Conservation (phyloP, 106 monocot species). For the Dactylorhiza incarnata region DNA sequence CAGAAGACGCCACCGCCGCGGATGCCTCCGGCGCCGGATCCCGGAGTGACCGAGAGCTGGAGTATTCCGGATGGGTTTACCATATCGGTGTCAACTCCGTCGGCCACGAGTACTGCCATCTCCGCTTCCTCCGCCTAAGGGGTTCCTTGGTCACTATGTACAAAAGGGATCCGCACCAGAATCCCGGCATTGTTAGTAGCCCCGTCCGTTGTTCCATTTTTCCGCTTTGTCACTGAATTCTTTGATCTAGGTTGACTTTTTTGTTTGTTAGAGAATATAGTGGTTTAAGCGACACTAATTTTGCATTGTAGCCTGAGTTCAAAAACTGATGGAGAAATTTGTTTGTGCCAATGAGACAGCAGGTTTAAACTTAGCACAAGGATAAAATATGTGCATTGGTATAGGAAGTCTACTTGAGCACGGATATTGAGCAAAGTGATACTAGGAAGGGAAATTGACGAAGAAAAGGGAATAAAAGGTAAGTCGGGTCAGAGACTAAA, state of each 20-base stretch:
- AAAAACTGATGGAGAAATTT: neutral
- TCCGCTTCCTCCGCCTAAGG: conserved; percentile 64
- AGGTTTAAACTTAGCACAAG: too few species aligned
- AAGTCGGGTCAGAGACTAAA: too few species aligned
- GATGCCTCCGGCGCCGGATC: conserved; percentile 19
- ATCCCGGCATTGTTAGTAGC: conserved; percentile 49
- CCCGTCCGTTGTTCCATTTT: neutral
- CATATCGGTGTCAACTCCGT: conserved; percentile 87
- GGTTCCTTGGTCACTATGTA: conserved; percentile 71
- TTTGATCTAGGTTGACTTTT: neutral
- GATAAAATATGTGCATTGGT: too few species aligned
- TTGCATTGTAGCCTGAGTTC: neutral
- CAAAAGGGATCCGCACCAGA: conserved; percentile 71
- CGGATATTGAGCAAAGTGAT: too few species aligned
- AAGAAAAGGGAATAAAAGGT: too few species aligned
- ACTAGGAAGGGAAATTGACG: too few species aligned
- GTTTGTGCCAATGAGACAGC: neutral
- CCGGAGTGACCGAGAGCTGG: conserved; percentile 18
- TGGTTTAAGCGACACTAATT: neutral
- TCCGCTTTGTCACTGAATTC: neutral
- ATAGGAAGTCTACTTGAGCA: too few species aligned
- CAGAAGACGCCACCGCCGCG: neutral
- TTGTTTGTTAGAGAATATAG: neutral
- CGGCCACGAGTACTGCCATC: conserved; percentile 87
- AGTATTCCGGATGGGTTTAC: conserved; percentile 81